Conservation (phyloP, 495 filamentous ascomycete genomes). For the Staphylotrichum tortipilum region DNA sequence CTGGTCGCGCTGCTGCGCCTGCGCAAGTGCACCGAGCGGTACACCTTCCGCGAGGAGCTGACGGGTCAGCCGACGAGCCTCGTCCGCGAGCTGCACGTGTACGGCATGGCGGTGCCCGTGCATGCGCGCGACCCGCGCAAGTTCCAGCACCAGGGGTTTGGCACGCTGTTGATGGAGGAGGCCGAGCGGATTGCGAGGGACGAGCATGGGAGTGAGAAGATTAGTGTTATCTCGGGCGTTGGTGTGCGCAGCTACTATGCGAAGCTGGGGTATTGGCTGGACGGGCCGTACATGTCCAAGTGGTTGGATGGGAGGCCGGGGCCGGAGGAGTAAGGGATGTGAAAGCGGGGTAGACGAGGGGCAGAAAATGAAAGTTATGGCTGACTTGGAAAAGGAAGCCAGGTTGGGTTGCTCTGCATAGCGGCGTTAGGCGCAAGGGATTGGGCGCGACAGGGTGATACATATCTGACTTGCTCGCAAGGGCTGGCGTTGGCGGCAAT, state of each 20-base stretch:
- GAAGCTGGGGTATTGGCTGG: constrained; percentile 83
- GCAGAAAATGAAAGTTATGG: background rate
- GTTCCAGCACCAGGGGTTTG: constrained; percentile 97
- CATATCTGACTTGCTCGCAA: too few relatives aligned
- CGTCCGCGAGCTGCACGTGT: constrained; percentile 91
- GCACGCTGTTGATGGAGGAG: constrained; percentile 94
- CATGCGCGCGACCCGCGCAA: constrained; percentile 89
- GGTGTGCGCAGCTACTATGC: constrained; percentile 90
- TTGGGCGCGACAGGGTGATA: too few relatives aligned
- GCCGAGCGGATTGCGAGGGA: constrained; percentile 89
- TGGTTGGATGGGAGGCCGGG: constrained; percentile 39
- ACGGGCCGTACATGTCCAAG: constrained; percentile 88
- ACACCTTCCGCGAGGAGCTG: constrained; percentile 87
- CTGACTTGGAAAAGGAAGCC: too few relatives aligned
- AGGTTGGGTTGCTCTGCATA: too few relatives aligned
- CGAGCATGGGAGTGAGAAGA: constrained; percentile 88
- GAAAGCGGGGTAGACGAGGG: background rate
- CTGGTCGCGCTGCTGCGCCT: constrained; percentile 84
- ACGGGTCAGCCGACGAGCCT: constrained; percentile 79
- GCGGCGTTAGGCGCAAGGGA: too few relatives aligned
- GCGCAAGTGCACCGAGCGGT: constrained; percentile 77
- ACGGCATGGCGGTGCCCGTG: constrained; percentile 89
- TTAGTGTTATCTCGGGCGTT: constrained; percentile 91
- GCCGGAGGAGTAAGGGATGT: constrained; percentile 12
- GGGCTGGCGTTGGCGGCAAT: too few relatives aligned